A percentile compares a stretch with the other conserved stretches of the same genome.
These are phyloP conservation scores for Durotheca rogersii DNA, from an alignment of 495 filamentous ascomycete genomes.

Conservation along the genomic window DNA sequence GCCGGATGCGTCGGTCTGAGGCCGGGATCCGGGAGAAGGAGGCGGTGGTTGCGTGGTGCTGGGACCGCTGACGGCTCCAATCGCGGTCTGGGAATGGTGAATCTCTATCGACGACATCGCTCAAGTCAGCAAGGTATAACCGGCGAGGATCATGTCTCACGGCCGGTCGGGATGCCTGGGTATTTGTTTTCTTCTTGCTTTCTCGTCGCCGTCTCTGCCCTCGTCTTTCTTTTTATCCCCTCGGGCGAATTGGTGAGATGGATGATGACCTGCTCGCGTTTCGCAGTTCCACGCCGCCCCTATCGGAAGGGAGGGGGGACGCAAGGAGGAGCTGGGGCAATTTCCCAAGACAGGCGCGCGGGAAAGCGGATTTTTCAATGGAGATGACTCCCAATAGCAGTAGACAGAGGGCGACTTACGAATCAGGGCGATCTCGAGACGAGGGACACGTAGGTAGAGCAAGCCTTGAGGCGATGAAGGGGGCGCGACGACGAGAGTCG, in stretches of 20 bases:
- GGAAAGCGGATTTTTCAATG: slow-evolving; percentile 22
- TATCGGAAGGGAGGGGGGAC: slow-evolving; percentile 32
- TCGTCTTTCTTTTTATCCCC: too few species aligned
- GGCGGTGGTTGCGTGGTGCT: slow-evolving; percentile 29
- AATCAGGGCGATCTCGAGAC: slow-evolving; percentile 22
- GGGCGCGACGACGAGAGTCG: slow-evolving; percentile 21
- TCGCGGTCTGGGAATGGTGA: slow-evolving; percentile 25
- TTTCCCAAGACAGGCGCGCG: slow-evolving; percentile 22
- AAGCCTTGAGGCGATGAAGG: slow-evolving; percentile 21
- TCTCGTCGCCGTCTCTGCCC: too few species aligned
- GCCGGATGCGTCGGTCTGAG: slow-evolving; percentile 27
- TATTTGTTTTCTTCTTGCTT: too few species aligned
- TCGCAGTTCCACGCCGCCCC: slow-evolving; percentile 17
- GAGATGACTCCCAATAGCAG: slow-evolving; percentile 6
- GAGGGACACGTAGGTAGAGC: slow-evolving; percentile 11
- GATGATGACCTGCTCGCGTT: slow-evolving; percentile 13
- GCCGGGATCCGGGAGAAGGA: slow-evolving; percentile 16
- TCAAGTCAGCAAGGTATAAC: slow-evolving; percentile 14
- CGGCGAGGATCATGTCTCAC: slow-evolving; percentile 23
- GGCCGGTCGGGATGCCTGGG: slow-evolving; percentile 12
- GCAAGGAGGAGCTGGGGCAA: slow-evolving; percentile 29
- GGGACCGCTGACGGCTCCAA: slow-evolving; percentile 26
- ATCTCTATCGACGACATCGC: slow-evolving; percentile 28
- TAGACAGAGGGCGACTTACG: slow-evolving; percentile 22
- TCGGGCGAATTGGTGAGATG: slow-evolving; percentile 8